Evolutionary conservation across 257 asterid species (phyloP).

Genomic region (Fraxinus quadrangulata): DNA sequence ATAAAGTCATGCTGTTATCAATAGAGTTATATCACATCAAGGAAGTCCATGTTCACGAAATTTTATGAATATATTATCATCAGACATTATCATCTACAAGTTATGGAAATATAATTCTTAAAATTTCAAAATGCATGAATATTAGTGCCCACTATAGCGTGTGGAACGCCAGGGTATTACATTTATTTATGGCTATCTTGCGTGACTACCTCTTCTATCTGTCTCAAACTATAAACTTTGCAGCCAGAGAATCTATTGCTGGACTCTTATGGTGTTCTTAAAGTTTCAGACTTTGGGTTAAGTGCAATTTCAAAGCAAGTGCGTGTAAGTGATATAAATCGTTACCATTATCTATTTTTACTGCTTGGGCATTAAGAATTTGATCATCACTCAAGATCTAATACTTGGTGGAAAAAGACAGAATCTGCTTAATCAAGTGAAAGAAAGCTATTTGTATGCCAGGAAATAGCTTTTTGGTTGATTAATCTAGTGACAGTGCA

Average conservation of each 20-base stretch:
- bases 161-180: not conserved
- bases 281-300: conserved; percentile 83
- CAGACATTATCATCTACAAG: not conserved
- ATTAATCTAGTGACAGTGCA: not conserved
- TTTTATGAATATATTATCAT: not conserved
- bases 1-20: not conserved
- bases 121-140: not conserved
- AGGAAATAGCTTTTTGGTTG: not conserved
- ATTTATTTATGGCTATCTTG: conserved; percentile 5
- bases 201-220: conserved; percentile 7
- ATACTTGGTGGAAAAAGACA: not conserved
- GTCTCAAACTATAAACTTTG: conserved; percentile 23
- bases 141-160: not conserved
- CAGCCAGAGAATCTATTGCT: conserved; percentile 89
- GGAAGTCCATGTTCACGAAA: not conserved
- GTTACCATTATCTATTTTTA: conserved; percentile 7
- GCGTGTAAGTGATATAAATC: conserved; percentile 45
- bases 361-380: not conserved
- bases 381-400: not conserved
- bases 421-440: not conserved
- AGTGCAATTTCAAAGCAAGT: conserved; percentile 80
- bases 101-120: not conserved
- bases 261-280: conserved; percentile 61
- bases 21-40: conserved; percentile 1
- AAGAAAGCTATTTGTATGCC: not conserved